Evolutionary conservation across 139 green algal species (phyloP).

Genomic region (Zygnema cylindricum): DNA sequence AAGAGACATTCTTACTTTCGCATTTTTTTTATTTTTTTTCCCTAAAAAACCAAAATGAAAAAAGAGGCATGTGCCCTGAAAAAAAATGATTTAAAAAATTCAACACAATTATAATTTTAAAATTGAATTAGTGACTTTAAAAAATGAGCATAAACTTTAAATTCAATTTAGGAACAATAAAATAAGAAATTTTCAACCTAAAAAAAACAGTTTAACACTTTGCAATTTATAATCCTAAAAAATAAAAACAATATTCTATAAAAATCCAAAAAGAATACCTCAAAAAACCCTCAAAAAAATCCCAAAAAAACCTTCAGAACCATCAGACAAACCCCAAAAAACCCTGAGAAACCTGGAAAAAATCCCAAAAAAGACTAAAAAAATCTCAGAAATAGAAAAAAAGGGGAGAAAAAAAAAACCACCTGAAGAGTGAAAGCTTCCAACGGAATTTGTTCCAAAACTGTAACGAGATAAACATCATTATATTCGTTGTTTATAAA

Average conservation of each 20-base stretch:
- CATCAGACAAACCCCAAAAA: background rate
- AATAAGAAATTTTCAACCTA: too few species aligned
- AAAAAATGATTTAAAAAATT: too few species aligned
- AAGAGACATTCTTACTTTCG: too few species aligned
- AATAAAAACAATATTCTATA: background rate
- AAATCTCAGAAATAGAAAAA: background rate
- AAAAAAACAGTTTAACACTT: too few species aligned
- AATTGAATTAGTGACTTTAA: too few species aligned
- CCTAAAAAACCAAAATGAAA: too few species aligned
- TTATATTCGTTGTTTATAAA: conserved; percentile 65
- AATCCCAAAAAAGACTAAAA: background rate
- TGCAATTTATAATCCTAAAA: too few species aligned
- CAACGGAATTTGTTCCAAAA: conserved; percentile 41
- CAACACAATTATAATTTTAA: too few species aligned
- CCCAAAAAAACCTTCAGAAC: background rate
- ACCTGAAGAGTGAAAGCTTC: conserved; percentile 60
- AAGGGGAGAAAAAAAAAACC: background rate
- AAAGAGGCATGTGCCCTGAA: too few species aligned
- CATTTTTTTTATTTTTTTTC: too few species aligned
- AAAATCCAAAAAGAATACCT: background rate
- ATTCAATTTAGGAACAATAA: too few species aligned
- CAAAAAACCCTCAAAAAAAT: background rate
- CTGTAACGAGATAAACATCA: conserved; percentile 61
- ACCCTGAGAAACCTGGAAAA: background rate
- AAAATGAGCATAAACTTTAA: too few species aligned